Conservation (phyloP, 306 rosid species). For the Cicer cuneatum region DNA sequence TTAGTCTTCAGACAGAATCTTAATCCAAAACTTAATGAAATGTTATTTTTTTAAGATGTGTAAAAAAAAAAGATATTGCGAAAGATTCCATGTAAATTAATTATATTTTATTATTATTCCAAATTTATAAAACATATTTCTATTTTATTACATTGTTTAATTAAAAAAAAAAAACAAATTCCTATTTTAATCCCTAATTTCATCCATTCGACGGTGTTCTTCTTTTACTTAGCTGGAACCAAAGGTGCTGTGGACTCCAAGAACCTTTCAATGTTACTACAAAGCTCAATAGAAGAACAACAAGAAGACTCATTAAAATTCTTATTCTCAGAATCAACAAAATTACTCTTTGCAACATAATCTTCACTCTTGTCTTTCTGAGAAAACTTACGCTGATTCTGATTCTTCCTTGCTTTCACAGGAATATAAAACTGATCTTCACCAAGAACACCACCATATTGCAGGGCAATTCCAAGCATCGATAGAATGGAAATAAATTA, state of each 20-base stretch:
- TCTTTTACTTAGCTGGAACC: conserved; percentile 74
- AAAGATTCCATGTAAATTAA: too few species aligned
- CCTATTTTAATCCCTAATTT: too few species aligned
- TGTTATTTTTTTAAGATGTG: too few species aligned
- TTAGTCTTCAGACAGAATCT: too few species aligned
- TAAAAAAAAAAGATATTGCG: too few species aligned
- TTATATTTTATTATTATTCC: too few species aligned
- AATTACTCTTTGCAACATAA: conserved; percentile 44
- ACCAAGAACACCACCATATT: conserved; percentile 60
- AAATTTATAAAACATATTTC: too few species aligned
- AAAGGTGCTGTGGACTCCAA: conserved; percentile 71
- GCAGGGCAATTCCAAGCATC: conserved; percentile 72
- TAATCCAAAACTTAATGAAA: too few species aligned
- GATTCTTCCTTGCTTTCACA: conserved; percentile 65
- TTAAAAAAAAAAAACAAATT: too few species aligned
- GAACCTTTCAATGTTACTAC: conserved; percentile 70
- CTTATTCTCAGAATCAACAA: conserved; percentile 50
- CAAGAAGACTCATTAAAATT: conserved; percentile 44
- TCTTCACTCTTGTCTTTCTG: conserved; percentile 60
- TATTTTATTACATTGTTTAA: too few species aligned
- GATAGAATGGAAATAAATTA: too few species aligned
- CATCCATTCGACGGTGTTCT: too few species aligned
- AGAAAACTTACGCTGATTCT: conserved; percentile 56
- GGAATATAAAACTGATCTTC: conserved; percentile 75
- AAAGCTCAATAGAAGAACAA: conserved; percentile 43